Conservation (phyloP, 768 basidiomycete species). For the Thelephora ganbajun region DNA sequence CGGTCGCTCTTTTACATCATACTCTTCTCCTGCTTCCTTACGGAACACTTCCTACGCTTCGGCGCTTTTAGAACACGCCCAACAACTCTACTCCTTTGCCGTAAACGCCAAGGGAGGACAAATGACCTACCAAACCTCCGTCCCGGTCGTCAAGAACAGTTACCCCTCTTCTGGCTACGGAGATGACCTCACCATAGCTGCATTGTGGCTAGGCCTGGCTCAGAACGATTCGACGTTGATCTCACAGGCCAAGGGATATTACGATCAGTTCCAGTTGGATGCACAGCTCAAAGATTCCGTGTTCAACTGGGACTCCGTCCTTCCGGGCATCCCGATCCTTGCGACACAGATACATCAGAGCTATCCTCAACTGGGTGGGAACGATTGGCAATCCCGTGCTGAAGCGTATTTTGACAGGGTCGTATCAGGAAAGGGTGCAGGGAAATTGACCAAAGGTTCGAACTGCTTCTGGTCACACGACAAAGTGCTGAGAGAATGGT, state of each 20-base stretch:
- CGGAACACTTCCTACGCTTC: constrained; percentile 60
- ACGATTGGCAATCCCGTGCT: constrained; percentile 52
- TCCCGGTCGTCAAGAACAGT: constrained; percentile 44
- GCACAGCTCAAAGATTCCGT: constrained; percentile 28
- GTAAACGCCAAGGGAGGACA: constrained; percentile 47
- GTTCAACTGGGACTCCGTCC: constrained; percentile 86
- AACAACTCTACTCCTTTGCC: constrained; percentile 64
- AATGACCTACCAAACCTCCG: constrained; percentile 53
- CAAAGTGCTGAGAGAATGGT: not conserved
- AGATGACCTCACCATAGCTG: constrained; percentile 67
- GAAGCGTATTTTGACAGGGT: constrained; percentile 69
- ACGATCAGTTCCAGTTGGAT: constrained; percentile 38
- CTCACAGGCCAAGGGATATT: constrained; percentile 39
- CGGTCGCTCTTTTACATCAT: constrained; percentile 36
- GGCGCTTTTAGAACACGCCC: constrained; percentile 59
- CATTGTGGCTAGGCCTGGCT: constrained; percentile 63
- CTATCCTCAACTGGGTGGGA: constrained; percentile 35
- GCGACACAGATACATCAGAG: constrained; percentile 61
- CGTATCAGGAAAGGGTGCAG: constrained; percentile 40
- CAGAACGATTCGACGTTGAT: constrained; percentile 47
- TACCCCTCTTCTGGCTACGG: constrained; percentile 63
- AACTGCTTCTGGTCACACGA: not conserved
- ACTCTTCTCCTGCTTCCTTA: constrained; percentile 51
- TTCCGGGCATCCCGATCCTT: constrained; percentile 60
- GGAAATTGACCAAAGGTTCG: constrained; percentile 51